Evolutionary conservation across 2,329 filamentous ascomycete species (phyloP).

Genomic region (Cordyceps javanica): DNA sequence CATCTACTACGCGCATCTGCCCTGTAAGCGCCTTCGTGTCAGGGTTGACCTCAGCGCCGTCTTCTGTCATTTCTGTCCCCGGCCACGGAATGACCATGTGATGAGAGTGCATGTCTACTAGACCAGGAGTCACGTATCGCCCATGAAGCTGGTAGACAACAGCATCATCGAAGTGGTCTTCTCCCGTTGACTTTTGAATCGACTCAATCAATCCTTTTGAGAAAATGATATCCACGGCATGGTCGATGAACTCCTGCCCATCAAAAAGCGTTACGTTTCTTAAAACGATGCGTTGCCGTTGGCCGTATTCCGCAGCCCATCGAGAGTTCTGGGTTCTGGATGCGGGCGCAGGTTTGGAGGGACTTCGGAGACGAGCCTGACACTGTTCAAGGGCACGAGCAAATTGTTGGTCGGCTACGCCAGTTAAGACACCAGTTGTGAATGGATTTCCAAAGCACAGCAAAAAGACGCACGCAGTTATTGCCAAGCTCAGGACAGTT

Average conservation of each 20-base stretch:
- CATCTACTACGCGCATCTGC: constrained; percentile 24
- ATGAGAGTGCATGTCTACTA: constrained; percentile 42
- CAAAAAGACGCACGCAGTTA: background rate
- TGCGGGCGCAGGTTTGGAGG: background rate
- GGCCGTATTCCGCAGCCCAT: constrained; percentile 33
- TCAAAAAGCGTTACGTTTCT: constrained; percentile 38
- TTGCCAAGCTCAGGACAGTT: background rate
- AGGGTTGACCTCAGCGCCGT: constrained; percentile 31
- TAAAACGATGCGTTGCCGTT: constrained; percentile 30
- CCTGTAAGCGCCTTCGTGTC: constrained; percentile 30
- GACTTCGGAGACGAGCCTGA: background rate
- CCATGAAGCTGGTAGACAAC: constrained; percentile 28
- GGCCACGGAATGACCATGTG: constrained; percentile 32
- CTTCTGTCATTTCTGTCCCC: constrained; percentile 22
- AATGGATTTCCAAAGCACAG: background rate
- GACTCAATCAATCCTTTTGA: constrained; percentile 31
- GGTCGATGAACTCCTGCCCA: constrained; percentile 28
- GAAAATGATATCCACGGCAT: constrained; percentile 32
- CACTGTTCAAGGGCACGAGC: background rate
- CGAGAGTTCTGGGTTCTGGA: constrained; percentile 26
- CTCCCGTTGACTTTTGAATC: constrained; percentile 19
- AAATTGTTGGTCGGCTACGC: background rate
- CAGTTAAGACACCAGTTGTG: background rate
- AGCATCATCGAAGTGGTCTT: constrained; percentile 9
- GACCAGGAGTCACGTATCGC: constrained; percentile 35